Conservation (phyloP, 2,329 filamentous ascomycete species). For the Penicillium sp. region DNA sequence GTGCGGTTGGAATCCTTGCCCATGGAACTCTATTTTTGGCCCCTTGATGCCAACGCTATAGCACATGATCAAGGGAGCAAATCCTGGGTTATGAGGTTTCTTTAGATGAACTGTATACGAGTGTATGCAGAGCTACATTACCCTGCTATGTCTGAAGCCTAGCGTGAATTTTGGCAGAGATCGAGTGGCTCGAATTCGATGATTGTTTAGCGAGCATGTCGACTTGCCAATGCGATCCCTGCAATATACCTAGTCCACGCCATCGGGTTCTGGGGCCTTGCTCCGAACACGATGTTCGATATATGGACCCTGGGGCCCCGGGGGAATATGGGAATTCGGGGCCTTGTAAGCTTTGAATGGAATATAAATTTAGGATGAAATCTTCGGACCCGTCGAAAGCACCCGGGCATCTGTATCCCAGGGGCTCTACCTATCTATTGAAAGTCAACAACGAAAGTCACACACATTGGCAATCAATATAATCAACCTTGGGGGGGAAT, state of each 20-base stretch:
- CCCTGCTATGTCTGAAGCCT: conserved; percentile 1
- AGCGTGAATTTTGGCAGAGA: conserved; percentile 4
- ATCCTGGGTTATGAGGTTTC: not conserved
- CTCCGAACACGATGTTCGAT: too few species aligned
- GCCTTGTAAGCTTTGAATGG: not conserved
- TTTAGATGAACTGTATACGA: not conserved
- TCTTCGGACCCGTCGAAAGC: not conserved
- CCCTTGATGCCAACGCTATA: not conserved
- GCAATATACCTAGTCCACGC: not conserved
- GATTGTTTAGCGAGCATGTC: not conserved
- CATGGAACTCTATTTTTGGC: not conserved
- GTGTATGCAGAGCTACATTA: not conserved
- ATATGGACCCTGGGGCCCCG: too few species aligned
- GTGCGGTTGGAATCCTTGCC: not conserved
- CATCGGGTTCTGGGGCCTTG: not conserved
- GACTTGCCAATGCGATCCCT: not conserved
- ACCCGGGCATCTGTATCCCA: not conserved
- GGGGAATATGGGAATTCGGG: too few species aligned
- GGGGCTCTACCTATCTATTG: too few species aligned
- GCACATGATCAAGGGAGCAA: conserved; percentile 1
- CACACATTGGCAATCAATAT: too few species aligned
- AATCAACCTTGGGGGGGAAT: not conserved
- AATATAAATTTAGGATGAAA: not conserved
- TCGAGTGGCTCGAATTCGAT: conserved; percentile 2
- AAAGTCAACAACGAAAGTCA: too few species aligned